These are phyloP conservation scores for Coffea eugenioides DNA, from an alignment of 257 asterid genomes.

Conservation along the genomic window DNA sequence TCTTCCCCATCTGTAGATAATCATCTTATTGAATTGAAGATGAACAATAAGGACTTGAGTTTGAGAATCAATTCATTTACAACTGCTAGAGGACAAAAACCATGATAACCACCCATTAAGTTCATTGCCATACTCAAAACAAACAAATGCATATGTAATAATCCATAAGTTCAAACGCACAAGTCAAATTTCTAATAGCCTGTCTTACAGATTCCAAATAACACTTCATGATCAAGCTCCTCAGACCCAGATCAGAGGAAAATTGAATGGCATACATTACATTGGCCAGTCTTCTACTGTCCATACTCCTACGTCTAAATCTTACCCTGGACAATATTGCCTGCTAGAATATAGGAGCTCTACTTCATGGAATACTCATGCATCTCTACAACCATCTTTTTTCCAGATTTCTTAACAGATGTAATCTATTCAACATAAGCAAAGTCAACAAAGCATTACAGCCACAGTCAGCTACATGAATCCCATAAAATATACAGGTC, in stretches of 20 bases:
- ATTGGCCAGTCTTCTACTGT: neutral
- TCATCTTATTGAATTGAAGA: slow-evolving; percentile 47
- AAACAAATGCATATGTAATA: neutral
- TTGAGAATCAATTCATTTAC: neutral
- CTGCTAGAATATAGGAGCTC: neutral
- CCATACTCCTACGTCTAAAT: neutral
- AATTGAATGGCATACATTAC: neutral
- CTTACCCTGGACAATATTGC: neutral
- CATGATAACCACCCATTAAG: neutral
- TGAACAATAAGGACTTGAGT: slow-evolving; percentile 13
- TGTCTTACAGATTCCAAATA: neutral
- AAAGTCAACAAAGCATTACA: too few relatives aligned
- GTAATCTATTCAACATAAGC: too few relatives aligned
- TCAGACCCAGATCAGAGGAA: neutral
- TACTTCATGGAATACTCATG: neutral
- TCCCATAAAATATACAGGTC: neutral
- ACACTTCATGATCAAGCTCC: neutral
- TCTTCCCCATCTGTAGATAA: slow-evolving; percentile 51
- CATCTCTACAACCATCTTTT: neutral
- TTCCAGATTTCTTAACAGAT: neutral
- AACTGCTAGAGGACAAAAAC: slow-evolving; percentile 3
- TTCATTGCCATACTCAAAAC: neutral
- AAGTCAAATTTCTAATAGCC: neutral
- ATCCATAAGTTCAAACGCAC: neutral
- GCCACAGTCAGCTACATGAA: too few relatives aligned